phyloP scores from a whole-genome alignment of 1,139 yeast species.

The Yamadazyma aaseri region DNA sequence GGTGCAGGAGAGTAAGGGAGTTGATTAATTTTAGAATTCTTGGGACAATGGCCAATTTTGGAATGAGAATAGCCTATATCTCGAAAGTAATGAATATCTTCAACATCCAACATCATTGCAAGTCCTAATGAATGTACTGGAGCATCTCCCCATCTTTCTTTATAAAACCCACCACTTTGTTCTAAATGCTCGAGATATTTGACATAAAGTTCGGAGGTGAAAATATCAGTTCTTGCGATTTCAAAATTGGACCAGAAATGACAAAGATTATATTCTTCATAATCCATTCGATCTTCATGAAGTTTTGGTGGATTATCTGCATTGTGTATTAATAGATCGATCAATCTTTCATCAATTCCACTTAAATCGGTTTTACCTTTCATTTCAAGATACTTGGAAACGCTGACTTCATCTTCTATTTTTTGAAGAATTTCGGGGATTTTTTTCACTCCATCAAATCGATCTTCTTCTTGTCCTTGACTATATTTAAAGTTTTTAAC shows the following conservation, averaged over 20 bases:
- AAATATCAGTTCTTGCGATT: slow-evolving; percentile 76
- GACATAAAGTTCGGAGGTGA: slow-evolving; percentile 61
- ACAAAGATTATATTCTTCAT: slow-evolving; percentile 72
- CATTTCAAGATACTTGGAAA: slow-evolving; percentile 23
- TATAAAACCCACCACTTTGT: slow-evolving; percentile 73
- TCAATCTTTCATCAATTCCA: slow-evolving; percentile 24
- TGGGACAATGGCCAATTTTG: slow-evolving; percentile 79
- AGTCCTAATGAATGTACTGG: slow-evolving; percentile 86
- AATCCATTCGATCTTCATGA: slow-evolving; percentile 55
- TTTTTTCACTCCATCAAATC: slow-evolving; percentile 21
- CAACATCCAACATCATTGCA: slow-evolving; percentile 63
- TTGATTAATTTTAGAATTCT: slow-evolving; percentile 52
- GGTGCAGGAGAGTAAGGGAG: slow-evolving; percentile 38
- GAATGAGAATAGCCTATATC: slow-evolving; percentile 88
- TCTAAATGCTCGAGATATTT: slow-evolving; percentile 69
- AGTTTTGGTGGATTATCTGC: slow-evolving; percentile 31
- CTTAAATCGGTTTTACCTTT: slow-evolving; percentile 22
- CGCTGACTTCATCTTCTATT: slow-evolving; percentile 27
- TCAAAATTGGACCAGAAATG: slow-evolving; percentile 97
- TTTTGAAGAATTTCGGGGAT: slow-evolving; percentile 22
- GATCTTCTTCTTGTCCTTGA: slow-evolving; percentile 20
- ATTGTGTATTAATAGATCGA: slow-evolving; percentile 25
- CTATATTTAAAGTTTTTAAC: slow-evolving; percentile 30
- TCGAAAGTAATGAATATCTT: slow-evolving; percentile 81
- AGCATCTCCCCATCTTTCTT: slow-evolving; percentile 95